These are phyloP conservation scores for Fraxinus americana DNA, from an alignment of 257 asterid genomes.

Conservation along the genomic window DNA sequence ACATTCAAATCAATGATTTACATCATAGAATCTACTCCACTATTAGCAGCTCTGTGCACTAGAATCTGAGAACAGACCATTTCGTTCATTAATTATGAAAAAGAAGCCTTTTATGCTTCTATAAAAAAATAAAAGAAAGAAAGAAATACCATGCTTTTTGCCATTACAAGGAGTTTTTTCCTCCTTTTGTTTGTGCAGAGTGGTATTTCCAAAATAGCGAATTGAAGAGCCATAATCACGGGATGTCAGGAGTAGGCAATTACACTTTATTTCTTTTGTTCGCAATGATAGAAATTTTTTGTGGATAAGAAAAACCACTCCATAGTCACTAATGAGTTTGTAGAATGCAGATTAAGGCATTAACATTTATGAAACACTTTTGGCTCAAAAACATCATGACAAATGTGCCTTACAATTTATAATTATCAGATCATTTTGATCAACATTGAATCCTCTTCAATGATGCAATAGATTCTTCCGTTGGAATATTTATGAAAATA, in stretches of 20 bases:
- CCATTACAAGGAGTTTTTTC: background rate
- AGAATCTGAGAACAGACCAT: background rate
- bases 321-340: background rate
- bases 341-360: background rate
- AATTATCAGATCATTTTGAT: no score
- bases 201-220: background rate
- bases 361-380: background rate
- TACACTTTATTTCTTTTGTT: background rate
- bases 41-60: background rate
- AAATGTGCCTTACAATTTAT: background rate
- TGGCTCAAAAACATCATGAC: background rate
- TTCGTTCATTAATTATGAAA: background rate
- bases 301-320: background rate
- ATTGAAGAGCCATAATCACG: background rate
- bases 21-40: background rate
- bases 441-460: no score
- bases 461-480: no score
- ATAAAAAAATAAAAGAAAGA: background rate
- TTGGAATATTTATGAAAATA: no score
- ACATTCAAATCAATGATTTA: background rate
- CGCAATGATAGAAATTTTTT: background rate
- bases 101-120: background rate
- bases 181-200: background rate
- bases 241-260: background rate
- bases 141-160: background rate